Percentiles rank a stretch among this genome's conserved stretches.
phyloP scores from a whole-genome alignment of 2,329 filamentous ascomycete genomes.

The Cordyceps cicadae region DNA sequence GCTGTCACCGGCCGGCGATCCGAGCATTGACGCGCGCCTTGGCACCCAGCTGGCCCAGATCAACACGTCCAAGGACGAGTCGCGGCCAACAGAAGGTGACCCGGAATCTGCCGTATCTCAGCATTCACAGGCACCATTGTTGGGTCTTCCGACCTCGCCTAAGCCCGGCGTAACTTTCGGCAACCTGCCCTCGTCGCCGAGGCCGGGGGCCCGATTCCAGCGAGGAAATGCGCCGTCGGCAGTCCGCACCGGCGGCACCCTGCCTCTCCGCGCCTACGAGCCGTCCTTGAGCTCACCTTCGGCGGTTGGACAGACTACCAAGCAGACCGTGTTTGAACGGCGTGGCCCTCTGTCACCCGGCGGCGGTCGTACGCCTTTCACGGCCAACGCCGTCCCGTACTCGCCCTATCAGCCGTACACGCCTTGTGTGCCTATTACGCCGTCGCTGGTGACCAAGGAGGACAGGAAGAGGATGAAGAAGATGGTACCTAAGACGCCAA shows the following conservation, averaged over 20 bases:
- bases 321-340: conserved; percentile 58
- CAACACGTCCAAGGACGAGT: conserved; percentile 29
- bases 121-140: conserved; percentile 40
- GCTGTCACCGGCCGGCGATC: conserved; percentile 32
- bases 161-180: conserved; percentile 26
- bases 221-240: conserved; percentile 44
- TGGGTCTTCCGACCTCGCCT: conserved; percentile 42
- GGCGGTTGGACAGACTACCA: conserved; percentile 40
- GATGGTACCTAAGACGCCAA: conserved; percentile 55
- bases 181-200: conserved; percentile 41
- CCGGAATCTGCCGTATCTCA: conserved; percentile 46
- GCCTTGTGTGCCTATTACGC: conserved; percentile 66
- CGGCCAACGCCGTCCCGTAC: conserved; percentile 58
- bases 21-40: conserved; percentile 50
- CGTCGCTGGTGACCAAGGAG: conserved; percentile 61
- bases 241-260: conserved; percentile 46
- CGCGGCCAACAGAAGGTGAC: conserved; percentile 35
- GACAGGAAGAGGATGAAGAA: conserved; percentile 63
- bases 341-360: conserved; percentile 45
- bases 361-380: conserved; percentile 54
- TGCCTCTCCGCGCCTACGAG: conserved; percentile 56
- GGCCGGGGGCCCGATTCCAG: conserved; percentile 42
- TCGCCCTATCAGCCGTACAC: conserved; percentile 73
- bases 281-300: conserved; percentile 44
- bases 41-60: conserved; percentile 29